These are phyloP conservation scores for Saccharomyces jurei DNA, from an alignment of 805 yeast genomes.

Conservation along the genomic window DNA sequence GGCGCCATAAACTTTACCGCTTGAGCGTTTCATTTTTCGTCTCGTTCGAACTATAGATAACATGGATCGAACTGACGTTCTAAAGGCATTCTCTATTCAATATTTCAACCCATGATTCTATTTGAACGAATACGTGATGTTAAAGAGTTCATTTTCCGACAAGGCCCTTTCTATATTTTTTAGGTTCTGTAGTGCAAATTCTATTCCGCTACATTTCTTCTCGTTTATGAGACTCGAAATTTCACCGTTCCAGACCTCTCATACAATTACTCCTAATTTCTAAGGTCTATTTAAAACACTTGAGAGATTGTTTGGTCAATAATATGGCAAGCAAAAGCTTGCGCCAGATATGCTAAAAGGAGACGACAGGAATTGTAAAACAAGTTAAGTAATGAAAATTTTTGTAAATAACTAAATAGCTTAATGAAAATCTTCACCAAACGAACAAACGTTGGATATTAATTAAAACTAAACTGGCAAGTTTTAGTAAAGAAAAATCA, in stretches of 20 bases:
- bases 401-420: neutral
- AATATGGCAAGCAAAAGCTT: neutral
- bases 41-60: neutral
- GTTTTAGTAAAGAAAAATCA: neutral
- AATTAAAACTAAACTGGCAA: neutral
- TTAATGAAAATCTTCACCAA: neutral
- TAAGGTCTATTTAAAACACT: neutral
- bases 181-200: neutral
- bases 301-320: neutral
- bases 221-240: neutral
- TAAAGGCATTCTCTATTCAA: neutral
- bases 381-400: neutral
- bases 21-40: neutral
- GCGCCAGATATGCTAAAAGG: neutral
- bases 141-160: neutral
- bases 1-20: neutral
- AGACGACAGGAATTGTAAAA: neutral
- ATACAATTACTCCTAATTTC: neutral
- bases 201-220: neutral
- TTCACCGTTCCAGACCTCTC: too few relatives aligned
- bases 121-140: neutral
- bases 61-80: neutral
- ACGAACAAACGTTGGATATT: neutral
- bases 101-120: neutral
- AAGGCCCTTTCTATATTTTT: neutral